These are phyloP conservation scores for Erigeron philadelphicus DNA, from an alignment of 140 eudicot species.

Conservation along the genomic window DNA sequence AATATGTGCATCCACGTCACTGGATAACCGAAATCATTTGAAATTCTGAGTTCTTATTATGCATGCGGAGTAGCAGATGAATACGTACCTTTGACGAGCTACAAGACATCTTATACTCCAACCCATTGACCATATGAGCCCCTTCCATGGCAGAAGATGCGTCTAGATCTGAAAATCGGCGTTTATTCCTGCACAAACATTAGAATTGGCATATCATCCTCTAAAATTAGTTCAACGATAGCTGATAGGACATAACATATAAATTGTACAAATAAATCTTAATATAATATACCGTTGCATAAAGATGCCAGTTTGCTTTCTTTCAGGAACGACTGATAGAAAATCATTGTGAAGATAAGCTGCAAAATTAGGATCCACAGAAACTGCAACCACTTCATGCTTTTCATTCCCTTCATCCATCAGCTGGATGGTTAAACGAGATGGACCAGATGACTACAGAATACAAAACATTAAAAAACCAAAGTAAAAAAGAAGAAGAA, in stretches of 20 bases:
- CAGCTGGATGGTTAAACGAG: constrained; percentile 63
- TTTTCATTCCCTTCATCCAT: constrained; percentile 82
- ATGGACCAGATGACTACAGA: constrained; percentile 53
- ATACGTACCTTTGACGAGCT: constrained; percentile 45
- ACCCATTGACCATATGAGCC: constrained; percentile 58
- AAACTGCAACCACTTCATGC: constrained; percentile 77
- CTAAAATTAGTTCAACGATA: constrained; percentile 1
- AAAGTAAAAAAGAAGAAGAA: constrained; percentile 5
- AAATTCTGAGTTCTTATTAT: neutral
- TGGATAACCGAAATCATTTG: neutral
- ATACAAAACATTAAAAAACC: constrained; percentile 11
- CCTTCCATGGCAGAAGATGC: constrained; percentile 69
- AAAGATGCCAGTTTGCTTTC: constrained; percentile 50
- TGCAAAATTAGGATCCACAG: constrained; percentile 77
- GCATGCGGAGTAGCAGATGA: neutral
- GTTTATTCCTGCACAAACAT: constrained; percentile 54
- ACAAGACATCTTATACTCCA: constrained; percentile 90
- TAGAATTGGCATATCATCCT: constrained; percentile 1
- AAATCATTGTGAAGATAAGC: constrained; percentile 63
- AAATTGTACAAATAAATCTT: neutral
- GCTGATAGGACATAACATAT: neutral
- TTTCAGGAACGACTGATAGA: constrained; percentile 48
- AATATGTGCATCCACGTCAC: neutral
- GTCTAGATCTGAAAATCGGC: constrained; percentile 40
- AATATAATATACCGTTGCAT: constrained; percentile 53